Evolutionary conservation across 1,139 yeast genomes (phyloP), one percentile per base, ranked within the genome.

Genomic region (Geotrichum reessii): DNA sequence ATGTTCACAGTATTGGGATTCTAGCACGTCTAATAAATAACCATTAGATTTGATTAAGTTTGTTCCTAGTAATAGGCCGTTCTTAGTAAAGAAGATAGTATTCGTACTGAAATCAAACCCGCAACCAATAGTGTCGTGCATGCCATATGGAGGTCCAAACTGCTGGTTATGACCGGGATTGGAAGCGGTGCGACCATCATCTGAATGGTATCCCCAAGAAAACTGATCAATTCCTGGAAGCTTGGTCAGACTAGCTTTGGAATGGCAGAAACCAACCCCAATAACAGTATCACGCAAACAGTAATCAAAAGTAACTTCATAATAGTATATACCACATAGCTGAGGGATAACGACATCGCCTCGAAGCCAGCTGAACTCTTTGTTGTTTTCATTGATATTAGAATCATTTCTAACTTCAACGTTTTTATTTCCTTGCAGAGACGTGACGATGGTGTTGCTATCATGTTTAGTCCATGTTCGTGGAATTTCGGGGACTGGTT

Each of bases 121-220:
- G 71, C 95, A 86, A 0, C 98, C 98, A 63, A 92, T 78, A 1
- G 81, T 77, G 70, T 91, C 97, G 24, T 78, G 79, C 27, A 73
- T 69, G 0, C 84, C 81, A 68, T 78, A 84, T 50, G 53, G 48
- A 33, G 81, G 78, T 0, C 80, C 80, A 59, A 73, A 78, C n/a
- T 33, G 40, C n/a, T 33, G 40, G 1, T 33, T 12, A n/a, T 71
- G 67, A 49, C 74, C 74, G 46, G 76, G 77, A 40, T 78, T 74
- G 27, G 79, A 76, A 54, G 74, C 71, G 17, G 78, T 74, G 21
- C 74, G 71, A 0, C 87, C 88, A 63, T 81, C 84, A 62, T 75
- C 79, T 5, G 86, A 84, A 65, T 80, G 82, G 64, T 80, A 82
- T 1, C 84, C 86, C 77, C 81, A 82, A 1, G 82, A 73, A 21